phyloP scores from a whole-genome alignment of 495 filamentous ascomycete genomes.

The Xylaria castorea region DNA sequence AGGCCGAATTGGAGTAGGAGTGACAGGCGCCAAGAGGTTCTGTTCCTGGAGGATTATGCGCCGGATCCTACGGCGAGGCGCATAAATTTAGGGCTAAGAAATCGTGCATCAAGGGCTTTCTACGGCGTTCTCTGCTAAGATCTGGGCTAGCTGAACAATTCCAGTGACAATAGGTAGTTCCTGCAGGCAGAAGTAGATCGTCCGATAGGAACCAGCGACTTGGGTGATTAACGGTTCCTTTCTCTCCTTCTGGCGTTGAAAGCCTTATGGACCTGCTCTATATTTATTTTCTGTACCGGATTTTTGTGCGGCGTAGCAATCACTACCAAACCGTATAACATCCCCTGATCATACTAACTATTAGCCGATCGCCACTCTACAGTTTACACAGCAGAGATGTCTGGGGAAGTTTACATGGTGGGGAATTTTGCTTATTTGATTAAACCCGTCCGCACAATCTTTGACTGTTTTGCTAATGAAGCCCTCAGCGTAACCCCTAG shows the following conservation, averaged over 20 bases:
- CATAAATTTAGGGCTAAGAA: not conserved
- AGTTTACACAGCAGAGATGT: not conserved
- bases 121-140: not conserved
- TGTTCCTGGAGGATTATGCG: slow-evolving; percentile 15
- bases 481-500: too few species aligned
- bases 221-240: not conserved
- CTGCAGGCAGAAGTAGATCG: too few species aligned
- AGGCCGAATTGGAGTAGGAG: not conserved
- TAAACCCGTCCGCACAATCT: not conserved
- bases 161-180: not conserved
- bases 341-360: too few species aligned
- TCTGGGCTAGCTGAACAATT: not conserved
- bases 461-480: too few species aligned
- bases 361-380: not conserved
- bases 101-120: too few species aligned
- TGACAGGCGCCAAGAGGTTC: not conserved
- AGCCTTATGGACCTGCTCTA: not conserved
- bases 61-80: not conserved
- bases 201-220: not conserved
- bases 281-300: not conserved
- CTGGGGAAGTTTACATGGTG: not conserved
- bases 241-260: not conserved
- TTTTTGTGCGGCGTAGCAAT: not conserved
- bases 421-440: not conserved
- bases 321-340: too few species aligned